A percentile compares a stretch with the other conserved stretches of the same genome.
phyloP scores from a whole-genome alignment of 73 alveolate genomes.

The Tetrahymena malaccensis region DNA sequence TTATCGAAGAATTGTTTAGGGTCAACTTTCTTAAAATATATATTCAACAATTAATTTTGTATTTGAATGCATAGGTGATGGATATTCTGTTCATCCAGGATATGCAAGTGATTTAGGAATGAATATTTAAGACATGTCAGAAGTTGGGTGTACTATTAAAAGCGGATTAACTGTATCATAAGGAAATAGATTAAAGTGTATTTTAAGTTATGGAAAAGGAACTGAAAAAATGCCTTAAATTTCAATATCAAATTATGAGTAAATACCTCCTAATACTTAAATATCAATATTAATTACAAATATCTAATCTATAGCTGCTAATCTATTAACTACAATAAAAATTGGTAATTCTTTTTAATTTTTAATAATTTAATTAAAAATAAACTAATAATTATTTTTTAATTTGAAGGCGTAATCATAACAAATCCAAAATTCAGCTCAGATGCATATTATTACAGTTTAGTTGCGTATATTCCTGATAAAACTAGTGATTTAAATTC shows the following conservation, averaged over 20 bases:
- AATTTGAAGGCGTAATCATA: background rate
- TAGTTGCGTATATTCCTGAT: background rate
- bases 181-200: background rate
- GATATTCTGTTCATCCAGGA: background rate
- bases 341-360: background rate
- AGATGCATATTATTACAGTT: background rate
- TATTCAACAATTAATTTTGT: background rate
- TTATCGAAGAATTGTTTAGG: background rate
- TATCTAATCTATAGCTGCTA: background rate
- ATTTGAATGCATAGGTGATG: background rate
- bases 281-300: background rate
- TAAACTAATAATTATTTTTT: too few species aligned
- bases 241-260: background rate
- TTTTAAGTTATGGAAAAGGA: background rate
- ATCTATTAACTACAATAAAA: background rate
- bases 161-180: background rate
- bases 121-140: background rate
- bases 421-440: background rate
- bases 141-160: background rate
- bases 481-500: background rate
- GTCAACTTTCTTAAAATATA: background rate
- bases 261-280: background rate
- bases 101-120: background rate
- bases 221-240: background rate
- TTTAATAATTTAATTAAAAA: too few species aligned